Evolutionary conservation across 352 stramenopile species (phyloP).

Genomic region (Globisporangium uncinulatum): DNA sequence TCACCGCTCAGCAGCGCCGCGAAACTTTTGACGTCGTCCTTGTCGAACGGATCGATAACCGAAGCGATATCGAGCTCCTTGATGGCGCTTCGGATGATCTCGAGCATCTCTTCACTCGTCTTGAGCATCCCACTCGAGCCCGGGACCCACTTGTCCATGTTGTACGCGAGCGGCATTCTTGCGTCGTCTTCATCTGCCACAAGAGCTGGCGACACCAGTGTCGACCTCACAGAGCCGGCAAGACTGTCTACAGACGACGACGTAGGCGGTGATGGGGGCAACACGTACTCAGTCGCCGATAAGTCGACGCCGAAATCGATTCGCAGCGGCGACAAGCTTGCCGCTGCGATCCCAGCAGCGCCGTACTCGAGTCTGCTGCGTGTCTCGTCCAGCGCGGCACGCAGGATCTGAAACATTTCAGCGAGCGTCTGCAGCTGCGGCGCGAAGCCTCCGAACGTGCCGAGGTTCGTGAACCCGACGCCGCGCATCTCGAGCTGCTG

Average conservation of each 20-base stretch:
- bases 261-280: conserved; percentile 5
- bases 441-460: conserved; percentile 52
- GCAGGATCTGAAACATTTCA: conserved; percentile 57
- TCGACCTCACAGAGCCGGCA: not conserved
- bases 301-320: conserved; percentile 65
- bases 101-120: conserved; percentile 56
- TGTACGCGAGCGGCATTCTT: conserved; percentile 38
- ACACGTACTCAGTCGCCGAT: conserved; percentile 49
- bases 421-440: conserved; percentile 51
- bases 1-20: conserved; percentile 35
- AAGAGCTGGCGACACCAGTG: not conserved
- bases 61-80: conserved; percentile 44
- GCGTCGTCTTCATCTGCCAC: conserved; percentile 5
- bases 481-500: conserved; percentile 43
- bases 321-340: conserved; percentile 32
- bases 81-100: conserved; percentile 44
- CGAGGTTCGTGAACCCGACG: conserved; percentile 53
- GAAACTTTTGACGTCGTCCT: conserved; percentile 46
- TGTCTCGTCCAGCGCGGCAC: conserved; percentile 39
- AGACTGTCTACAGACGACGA: not conserved
- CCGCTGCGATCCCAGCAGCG: conserved; percentile 14
- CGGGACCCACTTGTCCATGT: conserved; percentile 59
- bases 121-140: conserved; percentile 39
- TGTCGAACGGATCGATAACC: conserved; percentile 63
- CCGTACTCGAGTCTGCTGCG: conserved; percentile 24